A percentile compares a stretch with the other conserved stretches of the same genome.
Conservation (phyloP, 2,329 filamentous ascomycete genomes). For the Ceratocystis ficicola region DNA sequence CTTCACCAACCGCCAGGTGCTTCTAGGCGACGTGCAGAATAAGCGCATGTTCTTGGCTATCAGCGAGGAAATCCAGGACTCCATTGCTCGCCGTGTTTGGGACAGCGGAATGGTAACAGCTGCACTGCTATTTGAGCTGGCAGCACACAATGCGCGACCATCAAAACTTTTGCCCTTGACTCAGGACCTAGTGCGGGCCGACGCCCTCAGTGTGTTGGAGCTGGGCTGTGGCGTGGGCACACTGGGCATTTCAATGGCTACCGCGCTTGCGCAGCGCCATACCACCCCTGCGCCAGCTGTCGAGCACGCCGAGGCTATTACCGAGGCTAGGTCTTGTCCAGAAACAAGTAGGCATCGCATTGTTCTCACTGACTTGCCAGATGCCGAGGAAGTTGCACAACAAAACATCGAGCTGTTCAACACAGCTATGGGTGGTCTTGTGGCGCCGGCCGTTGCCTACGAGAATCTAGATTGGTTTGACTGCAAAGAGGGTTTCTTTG, state of each 20-base stretch:
- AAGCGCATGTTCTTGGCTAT: slow-evolving; percentile 26
- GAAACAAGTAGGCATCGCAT: slow-evolving; percentile 26
- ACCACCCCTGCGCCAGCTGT: neutral
- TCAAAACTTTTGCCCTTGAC: slow-evolving; percentile 9
- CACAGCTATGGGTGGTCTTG: slow-evolving; percentile 8
- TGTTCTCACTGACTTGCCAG: slow-evolving; percentile 44
- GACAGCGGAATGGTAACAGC: slow-evolving; percentile 42
- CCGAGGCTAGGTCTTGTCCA: neutral
- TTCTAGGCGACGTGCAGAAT: slow-evolving; percentile 20
- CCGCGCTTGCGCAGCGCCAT: slow-evolving; percentile 27
- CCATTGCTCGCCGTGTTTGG: slow-evolving; percentile 49
- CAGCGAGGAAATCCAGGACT: slow-evolving; percentile 47
- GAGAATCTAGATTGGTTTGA: slow-evolving; percentile 48
- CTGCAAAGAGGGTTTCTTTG: slow-evolving; percentile 36
- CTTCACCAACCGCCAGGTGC: slow-evolving; percentile 20
- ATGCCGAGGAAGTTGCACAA: slow-evolving; percentile 39
- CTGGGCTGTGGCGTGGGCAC: slow-evolving; percentile 47
- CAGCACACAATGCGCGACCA: neutral
- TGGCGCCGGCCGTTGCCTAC: slow-evolving; percentile 32
- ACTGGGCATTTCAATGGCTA: slow-evolving; percentile 39
- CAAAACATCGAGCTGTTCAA: slow-evolving; percentile 35
- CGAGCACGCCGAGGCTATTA: neutral
- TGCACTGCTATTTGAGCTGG: slow-evolving; percentile 27
- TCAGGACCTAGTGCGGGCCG: neutral
- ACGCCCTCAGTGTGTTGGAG: slow-evolving; percentile 34